Conservation (phyloP, 805 yeast genomes). For the Pichia deserticola region DNA sequence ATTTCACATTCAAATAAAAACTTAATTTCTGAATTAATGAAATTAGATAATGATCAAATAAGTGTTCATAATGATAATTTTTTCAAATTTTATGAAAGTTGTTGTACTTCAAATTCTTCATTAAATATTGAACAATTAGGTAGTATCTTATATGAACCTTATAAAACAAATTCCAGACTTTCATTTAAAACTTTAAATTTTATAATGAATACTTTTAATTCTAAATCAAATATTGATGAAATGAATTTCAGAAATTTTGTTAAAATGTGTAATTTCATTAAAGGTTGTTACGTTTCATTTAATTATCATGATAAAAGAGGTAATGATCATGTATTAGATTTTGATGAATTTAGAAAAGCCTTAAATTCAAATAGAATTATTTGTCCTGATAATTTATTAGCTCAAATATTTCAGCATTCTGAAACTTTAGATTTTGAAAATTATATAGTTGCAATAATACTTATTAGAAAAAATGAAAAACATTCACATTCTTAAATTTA, state of each 20-base stretch:
- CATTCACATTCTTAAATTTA: neutral
- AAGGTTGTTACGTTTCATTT: slow-evolving; percentile 27
- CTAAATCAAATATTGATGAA: slow-evolving; percentile 8
- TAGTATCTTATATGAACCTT: slow-evolving; percentile 19
- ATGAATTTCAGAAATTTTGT: slow-evolving; percentile 24
- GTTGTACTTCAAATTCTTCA: slow-evolving; percentile 12
- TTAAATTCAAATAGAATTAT: slow-evolving; percentile 18
- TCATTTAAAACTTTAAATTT: slow-evolving; percentile 13
- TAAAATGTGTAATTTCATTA: slow-evolving; percentile 22
- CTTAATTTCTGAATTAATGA: slow-evolving; percentile 12
- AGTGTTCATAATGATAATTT: slow-evolving; percentile 19
- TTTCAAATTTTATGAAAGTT: slow-evolving; percentile 13
- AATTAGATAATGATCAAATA: slow-evolving; percentile 12
- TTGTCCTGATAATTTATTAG: slow-evolving; percentile 19
- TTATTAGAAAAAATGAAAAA: slow-evolving; percentile 19
- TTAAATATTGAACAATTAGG: slow-evolving; percentile 13
- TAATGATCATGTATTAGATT: slow-evolving; percentile 20
- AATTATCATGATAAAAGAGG: slow-evolving; percentile 20
- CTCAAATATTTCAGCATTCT: slow-evolving; percentile 16
- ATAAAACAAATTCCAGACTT: slow-evolving; percentile 15
- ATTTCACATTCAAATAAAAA: slow-evolving; percentile 2
- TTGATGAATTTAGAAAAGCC: slow-evolving; percentile 24
- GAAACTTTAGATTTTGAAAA: slow-evolving; percentile 21
- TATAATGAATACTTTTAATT: slow-evolving; percentile 17
- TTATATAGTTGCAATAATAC: slow-evolving; percentile 22